Percentiles rank a stretch among this genome's conserved stretches.
phyloP scores from a whole-genome alignment of 2,329 filamentous ascomycete species.

The Aspergillus pseudonomiae region DNA sequence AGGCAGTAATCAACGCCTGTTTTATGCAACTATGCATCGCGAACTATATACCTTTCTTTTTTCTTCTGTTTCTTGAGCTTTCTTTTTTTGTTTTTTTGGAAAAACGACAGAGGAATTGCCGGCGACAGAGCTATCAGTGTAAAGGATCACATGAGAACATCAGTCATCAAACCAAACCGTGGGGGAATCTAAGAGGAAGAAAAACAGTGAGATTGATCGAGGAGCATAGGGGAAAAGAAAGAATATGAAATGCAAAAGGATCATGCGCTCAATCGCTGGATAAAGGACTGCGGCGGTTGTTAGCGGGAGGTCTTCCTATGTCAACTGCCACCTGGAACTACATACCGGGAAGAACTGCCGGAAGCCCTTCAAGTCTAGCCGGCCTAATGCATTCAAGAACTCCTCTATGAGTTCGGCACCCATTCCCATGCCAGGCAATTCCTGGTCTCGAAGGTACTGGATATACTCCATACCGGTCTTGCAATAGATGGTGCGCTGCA shows the following conservation, averaged over 20 bases:
- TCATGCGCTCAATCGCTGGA: constrained; percentile 50
- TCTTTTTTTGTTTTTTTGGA: not conserved
- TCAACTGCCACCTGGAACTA: not conserved
- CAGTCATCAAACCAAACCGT: constrained; percentile 32
- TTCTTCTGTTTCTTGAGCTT: constrained; percentile 5
- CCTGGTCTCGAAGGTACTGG: constrained; percentile 47
- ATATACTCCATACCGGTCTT: constrained; percentile 87
- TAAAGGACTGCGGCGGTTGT: constrained; percentile 38
- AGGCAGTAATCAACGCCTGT: constrained; percentile 18
- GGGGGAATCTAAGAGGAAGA: constrained; percentile 30
- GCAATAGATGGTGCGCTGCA: constrained; percentile 87
- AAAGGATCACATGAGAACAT: constrained; percentile 25
- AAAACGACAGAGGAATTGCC: constrained; percentile 10
- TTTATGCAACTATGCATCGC: constrained; percentile 24
- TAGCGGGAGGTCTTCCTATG: constrained; percentile 9
- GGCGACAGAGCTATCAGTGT: constrained; percentile 16
- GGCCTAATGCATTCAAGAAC: constrained; percentile 49
- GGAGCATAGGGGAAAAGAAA: constrained; percentile 13
- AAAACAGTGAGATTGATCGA: constrained; percentile 14
- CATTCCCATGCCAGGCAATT: constrained; percentile 53
- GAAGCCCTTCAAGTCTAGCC: constrained; percentile 50
- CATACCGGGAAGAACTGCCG: constrained; percentile 53
- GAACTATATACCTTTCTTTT: constrained; percentile 28
- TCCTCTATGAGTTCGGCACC: constrained; percentile 49
- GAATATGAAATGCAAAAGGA: constrained; percentile 21